Evolutionary conservation across 2,329 filamentous ascomycete genomes (phyloP), one percentile per base, ranked within the genome.

Genomic region (Talaromyces amestolkiae): DNA sequence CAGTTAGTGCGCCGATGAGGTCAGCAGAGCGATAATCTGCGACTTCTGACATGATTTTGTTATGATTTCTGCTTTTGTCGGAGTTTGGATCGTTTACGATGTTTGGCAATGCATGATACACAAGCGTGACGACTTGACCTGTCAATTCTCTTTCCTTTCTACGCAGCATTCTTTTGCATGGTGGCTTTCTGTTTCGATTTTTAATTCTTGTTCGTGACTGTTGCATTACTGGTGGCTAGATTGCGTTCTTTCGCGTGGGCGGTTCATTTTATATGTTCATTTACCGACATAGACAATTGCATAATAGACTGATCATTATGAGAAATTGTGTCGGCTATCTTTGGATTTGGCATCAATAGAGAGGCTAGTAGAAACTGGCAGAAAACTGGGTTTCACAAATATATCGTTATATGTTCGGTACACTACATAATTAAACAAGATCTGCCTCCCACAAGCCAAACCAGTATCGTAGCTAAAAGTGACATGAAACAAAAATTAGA

Each of bases 1-100:
- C 64, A 15, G 61, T 61, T 22, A 45, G 22, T 35, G 39, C 33
- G 5, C 61, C 64, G 2, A 31, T 45, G 31, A 41, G 49, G 45
- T 63, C 61, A 15, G 37, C 61, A 3, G 61, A 63, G 11, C 61
- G 61, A 35, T 43, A 56, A 24, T n/a, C 11, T 45, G 19, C 24
- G 2, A 3, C 3, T 8, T 39, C 19, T 41, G 45, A 27, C n/a
- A 24, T 13, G 33, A 56, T 8, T 56, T 10, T 59, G 9, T 31
- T 59, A n/a, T 45, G 11, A 10, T 58, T 10, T 39, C 41, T 59
- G 10, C 3, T 24, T 37, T 31, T 39, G 24, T 22, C n/a, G 33
- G 35, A 41, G 33, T 58, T 54, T 10, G 17, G 15, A 19, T 33
- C 27, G 49, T 35, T 54, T 54, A 10, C 9, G 33, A 35, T 19